Evolutionary conservation across 768 basidiomycete species (phyloP).

Genomic region (Panaeolus cyanescens): DNA sequence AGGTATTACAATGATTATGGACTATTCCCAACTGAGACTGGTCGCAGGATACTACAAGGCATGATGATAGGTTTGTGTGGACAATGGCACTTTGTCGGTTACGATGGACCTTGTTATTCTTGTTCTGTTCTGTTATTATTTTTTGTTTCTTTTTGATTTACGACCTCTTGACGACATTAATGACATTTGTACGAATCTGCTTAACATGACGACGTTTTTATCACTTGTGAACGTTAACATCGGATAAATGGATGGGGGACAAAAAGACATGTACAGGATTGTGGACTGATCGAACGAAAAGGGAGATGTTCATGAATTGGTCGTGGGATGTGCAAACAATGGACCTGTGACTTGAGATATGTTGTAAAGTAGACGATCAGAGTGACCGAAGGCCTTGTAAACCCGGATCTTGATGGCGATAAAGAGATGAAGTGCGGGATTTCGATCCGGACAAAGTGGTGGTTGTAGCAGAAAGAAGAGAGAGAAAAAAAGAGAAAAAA

Average conservation of each 20-base stretch:
- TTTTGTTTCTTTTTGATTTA: slow-evolving; percentile 21
- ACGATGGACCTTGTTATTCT: slow-evolving; percentile 27
- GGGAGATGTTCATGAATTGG: slow-evolving; percentile 31
- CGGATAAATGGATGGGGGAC: slow-evolving; percentile 12
- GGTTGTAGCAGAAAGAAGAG: slow-evolving; percentile 30
- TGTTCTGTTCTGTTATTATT: slow-evolving; percentile 25
- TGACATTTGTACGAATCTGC: slow-evolving; percentile 20
- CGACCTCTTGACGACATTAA: slow-evolving; percentile 21
- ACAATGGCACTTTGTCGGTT: slow-evolving; percentile 24
- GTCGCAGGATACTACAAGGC: slow-evolving; percentile 56
- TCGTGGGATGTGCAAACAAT: slow-evolving; percentile 14
- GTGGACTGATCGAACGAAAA: slow-evolving; percentile 1
- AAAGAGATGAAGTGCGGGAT: slow-evolving; percentile 21
- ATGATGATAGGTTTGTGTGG: slow-evolving; percentile 35
- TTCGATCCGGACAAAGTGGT: slow-evolving; percentile 26
- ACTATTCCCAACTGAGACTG: slow-evolving; percentile 14
- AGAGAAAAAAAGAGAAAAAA: slow-evolving; percentile 6
- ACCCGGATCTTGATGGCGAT: slow-evolving; percentile 49
- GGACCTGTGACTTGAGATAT: slow-evolving; percentile 22
- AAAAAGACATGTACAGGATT: neutral
- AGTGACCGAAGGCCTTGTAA: slow-evolving; percentile 32
- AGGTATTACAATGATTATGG: slow-evolving; percentile 28
- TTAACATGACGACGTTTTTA: slow-evolving; percentile 17
- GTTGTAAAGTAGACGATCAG: slow-evolving; percentile 28
- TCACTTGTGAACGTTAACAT: neutral